Conservation (phyloP, 495 filamentous ascomycete species). For the Talaromyces adpressus region DNA sequence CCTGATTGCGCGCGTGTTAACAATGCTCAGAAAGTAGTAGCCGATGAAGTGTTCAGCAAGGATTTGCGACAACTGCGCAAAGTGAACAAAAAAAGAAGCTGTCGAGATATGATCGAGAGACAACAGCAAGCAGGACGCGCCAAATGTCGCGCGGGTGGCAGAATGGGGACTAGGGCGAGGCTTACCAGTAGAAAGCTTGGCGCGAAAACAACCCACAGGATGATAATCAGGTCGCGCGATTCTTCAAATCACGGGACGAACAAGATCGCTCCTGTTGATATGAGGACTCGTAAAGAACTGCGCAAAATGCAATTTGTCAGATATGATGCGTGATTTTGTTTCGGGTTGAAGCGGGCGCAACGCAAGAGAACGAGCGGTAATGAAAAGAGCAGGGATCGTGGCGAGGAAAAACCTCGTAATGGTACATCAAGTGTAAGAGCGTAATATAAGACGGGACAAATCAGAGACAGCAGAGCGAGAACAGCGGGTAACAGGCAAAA, state of each 20-base stretch:
- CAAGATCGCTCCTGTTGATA: neutral
- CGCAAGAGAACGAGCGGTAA: neutral
- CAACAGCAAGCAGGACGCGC: constrained; percentile 1
- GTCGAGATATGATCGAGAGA: neutral
- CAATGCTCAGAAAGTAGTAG: neutral
- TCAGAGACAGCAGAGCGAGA: neutral
- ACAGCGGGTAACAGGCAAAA: neutral
- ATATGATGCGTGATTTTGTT: constrained; percentile 1
- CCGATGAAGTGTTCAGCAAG: neutral
- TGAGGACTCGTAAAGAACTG: neutral
- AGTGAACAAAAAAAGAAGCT: neutral
- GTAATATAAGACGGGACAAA: neutral
- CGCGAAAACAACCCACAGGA: neutral
- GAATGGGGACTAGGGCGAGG: constrained; percentile 3
- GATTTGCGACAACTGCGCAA: neutral
- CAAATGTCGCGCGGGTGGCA: neutral
- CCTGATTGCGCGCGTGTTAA: neutral
- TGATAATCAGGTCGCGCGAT: neutral
- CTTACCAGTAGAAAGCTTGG: constrained; percentile 6
- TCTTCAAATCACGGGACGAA: neutral
- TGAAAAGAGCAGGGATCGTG: neutral
- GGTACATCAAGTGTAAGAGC: neutral
- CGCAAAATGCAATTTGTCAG: neutral
- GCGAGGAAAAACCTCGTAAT: neutral
- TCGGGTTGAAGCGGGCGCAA: neutral